Base-by-base conservation (phyloP, 768 basidiomycete species). In the Pleurotus salmoneostramineus region DNA sequence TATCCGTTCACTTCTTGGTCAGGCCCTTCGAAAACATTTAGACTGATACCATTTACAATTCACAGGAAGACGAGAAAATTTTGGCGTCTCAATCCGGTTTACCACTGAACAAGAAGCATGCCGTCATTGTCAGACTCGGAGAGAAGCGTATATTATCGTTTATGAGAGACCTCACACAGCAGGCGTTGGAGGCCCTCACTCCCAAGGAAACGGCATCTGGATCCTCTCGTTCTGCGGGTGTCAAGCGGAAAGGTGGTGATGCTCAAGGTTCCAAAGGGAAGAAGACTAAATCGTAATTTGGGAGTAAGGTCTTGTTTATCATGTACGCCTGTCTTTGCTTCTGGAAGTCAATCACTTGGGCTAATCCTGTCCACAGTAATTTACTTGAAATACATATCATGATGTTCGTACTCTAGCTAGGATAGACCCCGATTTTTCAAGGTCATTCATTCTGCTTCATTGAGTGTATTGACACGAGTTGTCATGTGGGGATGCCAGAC, bases 91-190 rank as follows among this genome's bases (percentile, higher is more conserved):
- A 57, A 17, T 65, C 61, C 12, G 57, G 56, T n/a, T 66, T 82
- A 1, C 56, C 76, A 3, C 57, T 73, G 54, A 83, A 84, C 62
- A 80, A 76, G 64, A 75, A 74, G 58, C 76, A 85, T 58, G 93
- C 93, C 0, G 66, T 87, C 6, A 72, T 89, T 47, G 91, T 94
- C 10, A 80, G 93, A 36, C 67, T 91, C 7, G 90, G 91, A 3
- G 93, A 95, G 74, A 93, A 93, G 72, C 72, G 80, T 21, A 84
- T 94, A 10, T 64, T 95, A 56, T 56, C 62, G 6, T 65, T 62
- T 6, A 57, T 62, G n/a, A 54, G 72, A 33, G 56, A 62, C 12
- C 69, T 66, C 50, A 34, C 74, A 31, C 52, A 61, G n/a, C 17
- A 31, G 10, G 52, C 40, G 31, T 33, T 55, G 21, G 40, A 21